These are phyloP conservation scores for Wickerhamiella siamensis DNA, from an alignment of 805 yeast species.

Conservation along the genomic window DNA sequence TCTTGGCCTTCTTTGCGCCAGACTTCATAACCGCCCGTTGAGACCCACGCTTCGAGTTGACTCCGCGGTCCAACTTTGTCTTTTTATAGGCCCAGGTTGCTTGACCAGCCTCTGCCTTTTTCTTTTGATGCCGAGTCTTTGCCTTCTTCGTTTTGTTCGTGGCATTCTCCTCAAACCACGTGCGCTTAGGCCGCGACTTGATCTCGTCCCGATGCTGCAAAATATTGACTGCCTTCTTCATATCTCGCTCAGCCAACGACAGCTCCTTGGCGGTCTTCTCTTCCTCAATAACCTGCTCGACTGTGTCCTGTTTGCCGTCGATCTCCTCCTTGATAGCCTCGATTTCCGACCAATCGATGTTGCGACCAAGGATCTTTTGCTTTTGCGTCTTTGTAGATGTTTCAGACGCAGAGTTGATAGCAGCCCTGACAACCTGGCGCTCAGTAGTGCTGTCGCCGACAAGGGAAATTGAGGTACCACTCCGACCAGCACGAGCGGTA, in stretches of 20 bases:
- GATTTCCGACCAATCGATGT: slow-evolving; percentile 78
- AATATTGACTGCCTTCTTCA: slow-evolving; percentile 72
- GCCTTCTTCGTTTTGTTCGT: slow-evolving; percentile 28
- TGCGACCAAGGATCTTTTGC: slow-evolving; percentile 52
- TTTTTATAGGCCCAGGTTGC: slow-evolving; percentile 55
- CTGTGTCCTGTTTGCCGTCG: slow-evolving; percentile 40
- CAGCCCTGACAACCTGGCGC: slow-evolving; percentile 79
- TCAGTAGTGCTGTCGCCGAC: slow-evolving; percentile 88
- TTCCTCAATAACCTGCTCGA: slow-evolving; percentile 70
- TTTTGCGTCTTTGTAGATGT: slow-evolving; percentile 36
- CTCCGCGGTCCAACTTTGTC: slow-evolving; percentile 54
- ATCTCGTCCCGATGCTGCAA: slow-evolving; percentile 72
- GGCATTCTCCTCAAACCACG: slow-evolving; percentile 67
- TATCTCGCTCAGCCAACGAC: slow-evolving; percentile 78
- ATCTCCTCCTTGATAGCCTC: slow-evolving; percentile 52
- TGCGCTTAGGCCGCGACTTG: slow-evolving; percentile 78
- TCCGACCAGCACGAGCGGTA: slow-evolving; percentile 98
- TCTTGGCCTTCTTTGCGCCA: slow-evolving; percentile 12
- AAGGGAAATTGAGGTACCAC: slow-evolving; percentile 82
- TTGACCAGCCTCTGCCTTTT: slow-evolving; percentile 51
- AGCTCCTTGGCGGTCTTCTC: slow-evolving; percentile 83
- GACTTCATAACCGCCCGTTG: slow-evolving; percentile 14
- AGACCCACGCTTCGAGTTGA: slow-evolving; percentile 15
- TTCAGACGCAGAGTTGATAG: slow-evolving; percentile 49
- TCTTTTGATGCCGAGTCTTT: slow-evolving; percentile 45